Percentiles rank a stretch among this genome's conserved stretches.
Conservation (phyloP, 371 early-diverging fungal genomes). For the Actinomucor elegans region DNA sequence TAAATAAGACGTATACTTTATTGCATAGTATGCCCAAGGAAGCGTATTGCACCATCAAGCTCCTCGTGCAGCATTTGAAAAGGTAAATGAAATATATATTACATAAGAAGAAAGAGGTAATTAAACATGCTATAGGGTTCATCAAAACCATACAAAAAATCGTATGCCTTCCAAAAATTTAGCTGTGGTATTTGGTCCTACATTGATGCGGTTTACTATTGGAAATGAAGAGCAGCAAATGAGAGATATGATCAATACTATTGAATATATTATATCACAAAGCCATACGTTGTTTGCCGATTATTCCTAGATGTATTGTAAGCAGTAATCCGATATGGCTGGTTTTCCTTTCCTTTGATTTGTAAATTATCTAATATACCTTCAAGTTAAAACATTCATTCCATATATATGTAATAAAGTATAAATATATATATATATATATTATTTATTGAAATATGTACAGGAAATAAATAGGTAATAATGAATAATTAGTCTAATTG, state of each 20-base stretch:
- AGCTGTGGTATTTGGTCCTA: slow-evolving; percentile 93
- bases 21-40: slow-evolving; percentile 39
- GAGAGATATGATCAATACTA: slow-evolving; percentile 19
- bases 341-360: no score
- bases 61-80: slow-evolving; percentile 33
- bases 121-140: slow-evolving; percentile 52
- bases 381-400: no score
- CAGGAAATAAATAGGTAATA: no score
- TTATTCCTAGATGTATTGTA: slow-evolving; percentile 8
- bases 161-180: slow-evolving; percentile 87
- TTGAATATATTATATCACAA: slow-evolving; percentile 22
- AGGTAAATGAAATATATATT: slow-evolving; percentile 31
- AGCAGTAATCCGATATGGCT: no score
- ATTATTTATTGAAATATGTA: no score
- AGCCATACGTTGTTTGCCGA: slow-evolving; percentile 26
- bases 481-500: slow-evolving; percentile 49
- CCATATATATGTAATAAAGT: no score
- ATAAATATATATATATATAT: no score
- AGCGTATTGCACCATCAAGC: slow-evolving; percentile 42
- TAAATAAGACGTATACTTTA: slow-evolving; percentile 14
- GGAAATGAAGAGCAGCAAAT: slow-evolving; percentile 25
- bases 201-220: slow-evolving; percentile 59
- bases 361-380: no score
- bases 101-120: no score
- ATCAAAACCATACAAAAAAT: slow-evolving; percentile 58